A percentile compares a stretch with the other conserved stretches of the same genome.
These are phyloP conservation scores for Fraxinus sp. DNA, from an alignment of 305 asterid species.

Conservation along the genomic window DNA sequence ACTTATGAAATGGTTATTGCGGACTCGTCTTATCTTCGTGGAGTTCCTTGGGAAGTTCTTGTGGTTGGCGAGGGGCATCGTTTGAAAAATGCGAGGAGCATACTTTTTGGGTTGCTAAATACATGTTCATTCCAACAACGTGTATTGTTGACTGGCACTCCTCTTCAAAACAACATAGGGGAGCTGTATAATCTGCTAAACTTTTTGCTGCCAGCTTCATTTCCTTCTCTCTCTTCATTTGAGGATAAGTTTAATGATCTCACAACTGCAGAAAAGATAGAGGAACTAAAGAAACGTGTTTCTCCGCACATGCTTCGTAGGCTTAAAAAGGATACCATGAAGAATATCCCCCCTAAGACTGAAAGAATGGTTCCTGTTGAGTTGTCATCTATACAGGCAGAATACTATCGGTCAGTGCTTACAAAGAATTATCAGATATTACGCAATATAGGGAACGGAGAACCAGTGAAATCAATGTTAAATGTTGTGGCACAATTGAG, in stretches of 20 bases:
- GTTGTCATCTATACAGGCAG: not conserved
- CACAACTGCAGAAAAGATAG: not conserved
- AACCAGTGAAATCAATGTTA: constrained; percentile 89
- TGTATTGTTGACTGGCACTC: constrained; percentile 27
- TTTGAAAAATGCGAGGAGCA: not conserved
- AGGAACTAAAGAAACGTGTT: not conserved
- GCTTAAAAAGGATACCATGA: not conserved
- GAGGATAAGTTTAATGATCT: not conserved
- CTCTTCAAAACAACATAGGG: not conserved
- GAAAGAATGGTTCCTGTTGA: not conserved
- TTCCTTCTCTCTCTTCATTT: not conserved
- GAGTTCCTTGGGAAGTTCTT: constrained; percentile 5
- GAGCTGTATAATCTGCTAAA: not conserved
- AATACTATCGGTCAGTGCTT: constrained; percentile 42
- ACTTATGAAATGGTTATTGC: constrained; percentile 92
- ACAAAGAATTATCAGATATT: constrained; percentile 92
- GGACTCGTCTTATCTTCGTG: not conserved
- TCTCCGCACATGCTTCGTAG: not conserved
- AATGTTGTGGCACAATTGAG: constrained; percentile 93
- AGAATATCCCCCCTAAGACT: not conserved
- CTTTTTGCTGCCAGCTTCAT: not conserved
- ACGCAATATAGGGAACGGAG: constrained; percentile 90
- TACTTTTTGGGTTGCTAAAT: not conserved
- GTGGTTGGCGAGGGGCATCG: not conserved
- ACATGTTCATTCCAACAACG: constrained; percentile 78